These are phyloP conservation scores for Mimosa pudica DNA, from an alignment of 306 rosid genomes.

Conservation along the genomic window DNA sequence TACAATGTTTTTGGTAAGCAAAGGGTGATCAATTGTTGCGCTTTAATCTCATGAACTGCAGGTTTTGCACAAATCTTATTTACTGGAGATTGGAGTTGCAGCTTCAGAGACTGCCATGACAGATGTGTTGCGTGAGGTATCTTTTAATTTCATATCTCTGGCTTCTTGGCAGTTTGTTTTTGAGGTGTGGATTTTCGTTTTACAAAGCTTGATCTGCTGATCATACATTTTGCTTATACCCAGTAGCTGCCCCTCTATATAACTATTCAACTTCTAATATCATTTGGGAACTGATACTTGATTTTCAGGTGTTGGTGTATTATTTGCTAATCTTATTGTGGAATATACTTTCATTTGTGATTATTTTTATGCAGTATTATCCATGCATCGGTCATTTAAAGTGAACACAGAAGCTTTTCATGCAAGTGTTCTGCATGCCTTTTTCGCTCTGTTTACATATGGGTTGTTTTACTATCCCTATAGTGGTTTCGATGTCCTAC, in stretches of 20 bases:
- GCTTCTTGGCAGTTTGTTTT: constrained; percentile 6
- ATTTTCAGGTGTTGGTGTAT: constrained; percentile 19
- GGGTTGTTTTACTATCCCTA: constrained; percentile 12
- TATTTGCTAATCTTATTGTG: not conserved
- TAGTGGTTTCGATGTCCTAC: constrained; percentile 1
- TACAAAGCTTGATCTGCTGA: constrained; percentile 11
- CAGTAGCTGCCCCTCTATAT: not conserved
- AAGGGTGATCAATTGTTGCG: constrained; percentile 30
- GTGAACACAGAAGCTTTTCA: not conserved
- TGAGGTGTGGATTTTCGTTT: constrained; percentile 9
- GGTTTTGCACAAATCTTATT: constrained; percentile 97
- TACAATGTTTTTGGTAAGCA: not conserved
- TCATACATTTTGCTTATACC: not conserved
- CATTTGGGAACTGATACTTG: constrained; percentile 10
- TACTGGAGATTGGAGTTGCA: constrained; percentile 87
- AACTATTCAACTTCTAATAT: constrained; percentile 8
- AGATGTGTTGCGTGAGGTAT: constrained; percentile 97
- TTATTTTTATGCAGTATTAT: constrained; percentile 26
- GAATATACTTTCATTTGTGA: constrained; percentile 16
- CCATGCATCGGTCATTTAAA: constrained; percentile 5
- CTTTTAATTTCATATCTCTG: constrained; percentile 21
- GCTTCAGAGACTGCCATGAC: constrained; percentile 99
- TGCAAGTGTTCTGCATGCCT: constrained; percentile 1
- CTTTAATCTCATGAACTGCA: constrained; percentile 38
- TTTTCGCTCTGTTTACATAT: constrained; percentile 11